phyloP scores from a whole-genome alignment of 768 basidiomycete species.

The Tylopilus felleus region DNA sequence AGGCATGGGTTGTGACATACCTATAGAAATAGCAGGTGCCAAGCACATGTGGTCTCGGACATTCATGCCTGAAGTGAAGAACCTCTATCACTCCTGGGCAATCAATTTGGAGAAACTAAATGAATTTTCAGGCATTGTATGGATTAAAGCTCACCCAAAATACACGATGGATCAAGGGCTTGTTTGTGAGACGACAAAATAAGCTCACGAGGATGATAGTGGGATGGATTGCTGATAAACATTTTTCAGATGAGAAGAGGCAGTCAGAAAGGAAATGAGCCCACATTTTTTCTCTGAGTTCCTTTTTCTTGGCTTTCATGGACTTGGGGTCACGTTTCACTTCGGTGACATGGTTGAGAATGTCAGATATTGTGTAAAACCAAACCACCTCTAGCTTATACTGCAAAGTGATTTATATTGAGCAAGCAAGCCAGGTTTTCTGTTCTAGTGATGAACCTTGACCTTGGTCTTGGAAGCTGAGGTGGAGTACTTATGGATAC shows the following conservation, averaged over 20 bases:
- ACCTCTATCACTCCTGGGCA: not conserved
- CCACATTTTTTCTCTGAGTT: not conserved
- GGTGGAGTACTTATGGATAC: too few species aligned
- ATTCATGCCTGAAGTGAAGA: not conserved
- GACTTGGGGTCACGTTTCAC: not conserved
- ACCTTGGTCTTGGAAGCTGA: too few species aligned
- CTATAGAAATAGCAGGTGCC: not conserved
- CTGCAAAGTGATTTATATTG: too few species aligned
- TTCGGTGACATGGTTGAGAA: not conserved
- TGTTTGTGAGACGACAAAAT: not conserved
- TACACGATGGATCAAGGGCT: not conserved
- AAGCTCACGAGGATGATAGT: not conserved
- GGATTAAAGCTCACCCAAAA: not conserved
- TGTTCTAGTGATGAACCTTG: too few species aligned
- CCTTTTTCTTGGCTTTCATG: not conserved
- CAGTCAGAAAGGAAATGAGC: not conserved
- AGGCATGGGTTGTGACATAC: not conserved
- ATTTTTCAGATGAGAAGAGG: not conserved
- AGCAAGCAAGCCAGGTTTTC: too few species aligned
- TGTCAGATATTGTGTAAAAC: not conserved
- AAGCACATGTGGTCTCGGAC: not conserved
- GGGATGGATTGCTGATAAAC: not conserved
- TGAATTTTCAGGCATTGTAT: not conserved
- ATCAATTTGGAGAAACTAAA: not conserved
- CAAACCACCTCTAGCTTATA: not conserved